These are phyloP conservation scores for Dunaliella primolecta DNA, from an alignment of 139 green algal genomes.

Conservation along the genomic window DNA sequence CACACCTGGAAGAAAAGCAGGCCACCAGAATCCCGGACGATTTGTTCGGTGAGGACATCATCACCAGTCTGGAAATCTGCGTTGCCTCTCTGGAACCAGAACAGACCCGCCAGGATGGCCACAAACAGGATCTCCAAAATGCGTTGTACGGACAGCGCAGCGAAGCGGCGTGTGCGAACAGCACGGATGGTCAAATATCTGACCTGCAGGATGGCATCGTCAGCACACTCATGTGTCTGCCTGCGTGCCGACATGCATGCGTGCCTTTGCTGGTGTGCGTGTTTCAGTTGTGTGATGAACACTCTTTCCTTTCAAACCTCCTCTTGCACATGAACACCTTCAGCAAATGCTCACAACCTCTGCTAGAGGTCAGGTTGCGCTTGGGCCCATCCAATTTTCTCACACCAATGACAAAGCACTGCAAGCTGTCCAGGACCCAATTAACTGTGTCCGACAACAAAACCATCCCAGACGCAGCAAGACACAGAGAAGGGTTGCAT, in stretches of 20 bases:
- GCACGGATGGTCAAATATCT: background rate
- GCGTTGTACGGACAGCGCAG: constrained; percentile 42
- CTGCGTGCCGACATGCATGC: background rate
- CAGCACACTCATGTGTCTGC: constrained; percentile 2
- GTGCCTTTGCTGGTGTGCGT: constrained; percentile 4
- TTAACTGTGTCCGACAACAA: too few species aligned
- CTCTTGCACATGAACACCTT: too few species aligned
- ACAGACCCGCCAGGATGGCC: constrained; percentile 34
- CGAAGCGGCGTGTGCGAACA: constrained; percentile 58
- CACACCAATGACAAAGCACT: too few species aligned
- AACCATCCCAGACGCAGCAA: too few species aligned
- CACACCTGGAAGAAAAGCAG: constrained; percentile 59
- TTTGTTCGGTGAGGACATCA: background rate
- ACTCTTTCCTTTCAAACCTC: too few species aligned
- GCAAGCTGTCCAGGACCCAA: too few species aligned
- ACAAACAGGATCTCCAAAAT: constrained; percentile 14
- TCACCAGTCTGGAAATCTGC: too few species aligned
- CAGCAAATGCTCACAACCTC: too few species aligned
- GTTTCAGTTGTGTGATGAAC: too few species aligned
- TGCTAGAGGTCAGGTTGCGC: too few species aligned
- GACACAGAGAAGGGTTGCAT: too few species aligned
- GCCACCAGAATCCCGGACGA: constrained; percentile 39
- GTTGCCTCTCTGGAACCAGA: constrained; percentile 40
- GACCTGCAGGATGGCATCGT: background rate
- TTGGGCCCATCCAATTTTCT: too few species aligned